phyloP scores from a whole-genome alignment of 495 filamentous ascomycete genomes.

The Pseudevernia furfuracea region DNA sequence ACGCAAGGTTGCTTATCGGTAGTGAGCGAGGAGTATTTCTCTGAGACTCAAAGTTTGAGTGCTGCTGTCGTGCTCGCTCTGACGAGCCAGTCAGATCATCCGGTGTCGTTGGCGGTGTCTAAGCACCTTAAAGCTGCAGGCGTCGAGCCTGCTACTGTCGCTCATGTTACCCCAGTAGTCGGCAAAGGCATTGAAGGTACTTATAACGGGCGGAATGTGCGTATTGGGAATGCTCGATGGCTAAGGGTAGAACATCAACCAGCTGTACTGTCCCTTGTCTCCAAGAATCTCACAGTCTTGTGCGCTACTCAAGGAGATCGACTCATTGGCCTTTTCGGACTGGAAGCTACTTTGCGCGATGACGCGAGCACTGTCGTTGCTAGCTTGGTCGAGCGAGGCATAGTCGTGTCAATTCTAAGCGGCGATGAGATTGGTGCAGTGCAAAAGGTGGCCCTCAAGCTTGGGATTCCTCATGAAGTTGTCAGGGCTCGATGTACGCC shows the following conservation, averaged over 20 bases:
- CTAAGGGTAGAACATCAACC: constrained; percentile 35
- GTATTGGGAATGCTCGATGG: constrained; percentile 61
- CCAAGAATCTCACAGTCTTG: constrained; percentile 50
- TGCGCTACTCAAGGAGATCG: constrained; percentile 48
- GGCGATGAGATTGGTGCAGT: constrained; percentile 62
- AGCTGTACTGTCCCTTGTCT: constrained; percentile 38
- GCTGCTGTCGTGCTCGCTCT: constrained; percentile 42
- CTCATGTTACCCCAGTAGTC: constrained; percentile 23
- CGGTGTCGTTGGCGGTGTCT: constrained; percentile 56
- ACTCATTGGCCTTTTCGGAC: constrained; percentile 50
- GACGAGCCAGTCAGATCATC: constrained; percentile 51
- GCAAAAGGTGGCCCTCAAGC: constrained; percentile 40
- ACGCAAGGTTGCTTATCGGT: constrained; percentile 56
- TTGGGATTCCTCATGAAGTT: constrained; percentile 45
- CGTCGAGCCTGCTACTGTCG: constrained; percentile 18
- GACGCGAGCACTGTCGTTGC: constrained; percentile 46
- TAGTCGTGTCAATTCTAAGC: constrained; percentile 56
- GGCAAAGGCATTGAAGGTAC: constrained; percentile 38
- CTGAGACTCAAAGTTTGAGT: neutral
- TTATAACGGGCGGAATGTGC: constrained; percentile 33
- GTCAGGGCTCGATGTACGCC: constrained; percentile 49
- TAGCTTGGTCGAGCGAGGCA: constrained; percentile 46
- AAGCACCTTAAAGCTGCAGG: constrained; percentile 37
- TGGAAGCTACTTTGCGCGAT: constrained; percentile 51
- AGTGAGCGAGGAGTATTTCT: constrained; percentile 31